A percentile compares a stretch with the other conserved stretches of the same genome.
These are phyloP conservation scores for Cicer judaicum DNA, from an alignment of 306 rosid genomes.

Conservation along the genomic window DNA sequence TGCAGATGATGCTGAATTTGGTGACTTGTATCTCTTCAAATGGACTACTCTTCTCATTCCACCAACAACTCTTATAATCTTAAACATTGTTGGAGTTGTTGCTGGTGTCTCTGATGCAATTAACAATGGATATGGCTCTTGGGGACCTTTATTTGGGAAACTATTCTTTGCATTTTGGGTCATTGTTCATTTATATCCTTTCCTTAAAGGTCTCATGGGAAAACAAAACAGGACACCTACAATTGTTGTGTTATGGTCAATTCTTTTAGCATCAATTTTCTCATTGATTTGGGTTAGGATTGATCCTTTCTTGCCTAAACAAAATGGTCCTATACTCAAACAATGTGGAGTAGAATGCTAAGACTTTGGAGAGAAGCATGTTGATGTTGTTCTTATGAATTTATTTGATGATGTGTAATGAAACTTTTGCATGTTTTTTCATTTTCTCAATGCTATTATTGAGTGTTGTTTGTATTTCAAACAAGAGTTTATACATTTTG, in stretches of 20 bases:
- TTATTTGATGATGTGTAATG: conserved; percentile 40
- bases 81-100: conserved; percentile 61
- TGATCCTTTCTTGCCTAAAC: conserved; percentile 64
- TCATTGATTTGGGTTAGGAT: conserved; percentile 64
- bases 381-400: conserved; percentile 27
- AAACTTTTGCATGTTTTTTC: conserved; percentile 38
- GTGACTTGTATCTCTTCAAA: conserved; percentile 57
- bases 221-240: conserved; percentile 62
- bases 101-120: conserved; percentile 62
- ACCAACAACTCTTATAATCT: conserved; percentile 60
- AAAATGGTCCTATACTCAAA: conserved; percentile 60
- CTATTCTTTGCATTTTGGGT: conserved; percentile 61
- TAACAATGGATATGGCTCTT: conserved; percentile 58
- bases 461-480: conserved; percentile 36
- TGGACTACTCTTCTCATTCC: conserved; percentile 65
- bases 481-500: conserved; percentile 36
- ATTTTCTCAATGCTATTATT: conserved; percentile 23
- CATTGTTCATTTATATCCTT: conserved; percentile 60
- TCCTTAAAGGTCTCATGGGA: conserved; percentile 68
- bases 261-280: conserved; percentile 56
- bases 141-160: conserved; percentile 66
- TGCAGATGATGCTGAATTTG: conserved; percentile 55
- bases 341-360: conserved; percentile 64
- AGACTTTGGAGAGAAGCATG: conserved; percentile 27
- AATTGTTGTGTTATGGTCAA: conserved; percentile 58